phyloP scores from a whole-genome alignment of 148 eudicot genomes.

The Polygonum maritimum region DNA sequence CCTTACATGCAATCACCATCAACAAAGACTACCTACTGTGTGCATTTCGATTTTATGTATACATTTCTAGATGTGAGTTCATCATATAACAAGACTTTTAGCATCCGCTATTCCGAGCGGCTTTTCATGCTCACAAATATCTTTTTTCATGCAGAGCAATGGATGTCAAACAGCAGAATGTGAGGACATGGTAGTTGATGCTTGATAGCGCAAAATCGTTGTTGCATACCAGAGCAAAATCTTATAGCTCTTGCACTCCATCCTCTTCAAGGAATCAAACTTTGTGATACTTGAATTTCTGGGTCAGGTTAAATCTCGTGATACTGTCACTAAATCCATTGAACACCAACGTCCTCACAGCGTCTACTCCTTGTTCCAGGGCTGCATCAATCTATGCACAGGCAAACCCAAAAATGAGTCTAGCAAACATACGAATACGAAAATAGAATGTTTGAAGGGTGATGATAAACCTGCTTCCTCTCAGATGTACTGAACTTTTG shows the following conservation, averaged over 20 bases:
- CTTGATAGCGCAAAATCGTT: not conserved
- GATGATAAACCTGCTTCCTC: slow-evolving; percentile 43
- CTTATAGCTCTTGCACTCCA: not conserved
- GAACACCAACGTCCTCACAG: slow-evolving; percentile 55
- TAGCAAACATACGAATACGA: not conserved
- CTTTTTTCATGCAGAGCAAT: not conserved
- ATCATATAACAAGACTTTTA: not conserved
- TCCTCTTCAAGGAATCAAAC: slow-evolving; percentile 22
- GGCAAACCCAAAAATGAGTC: not conserved
- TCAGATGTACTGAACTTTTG: slow-evolving; percentile 75
- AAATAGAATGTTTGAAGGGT: not conserved
- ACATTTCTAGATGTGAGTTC: not conserved
- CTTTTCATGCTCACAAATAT: not conserved
- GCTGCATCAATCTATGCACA: slow-evolving; percentile 74
- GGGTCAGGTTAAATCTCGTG: slow-evolving; percentile 74
- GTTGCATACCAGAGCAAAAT: not conserved
- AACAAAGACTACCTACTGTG: not conserved
- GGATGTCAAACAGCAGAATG: not conserved
- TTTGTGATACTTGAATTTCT: slow-evolving; percentile 90
- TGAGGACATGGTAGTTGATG: not conserved
- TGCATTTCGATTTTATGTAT: not conserved
- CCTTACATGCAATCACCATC: not conserved
- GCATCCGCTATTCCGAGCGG: no score
- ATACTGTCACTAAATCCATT: slow-evolving; percentile 57
- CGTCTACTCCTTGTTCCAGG: slow-evolving; percentile 79